phyloP scores from a whole-genome alignment of 139 green algal species.

The Auxenochlorella protothecoides region DNA sequence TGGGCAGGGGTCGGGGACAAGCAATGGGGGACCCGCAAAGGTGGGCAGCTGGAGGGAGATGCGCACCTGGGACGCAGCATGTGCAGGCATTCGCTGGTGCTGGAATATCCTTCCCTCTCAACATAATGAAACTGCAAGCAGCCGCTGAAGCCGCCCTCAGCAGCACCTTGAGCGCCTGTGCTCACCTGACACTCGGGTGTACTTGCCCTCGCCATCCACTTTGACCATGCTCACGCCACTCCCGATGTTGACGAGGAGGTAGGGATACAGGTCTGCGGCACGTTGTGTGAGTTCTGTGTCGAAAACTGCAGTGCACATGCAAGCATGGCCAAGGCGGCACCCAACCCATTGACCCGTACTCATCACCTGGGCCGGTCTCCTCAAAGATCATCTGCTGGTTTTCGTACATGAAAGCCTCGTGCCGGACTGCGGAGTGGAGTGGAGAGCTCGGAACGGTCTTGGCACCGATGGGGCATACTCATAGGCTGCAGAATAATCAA shows the following conservation, averaged over 20 bases:
- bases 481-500: background rate
- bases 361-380: conserved; percentile 7
- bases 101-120: no score
- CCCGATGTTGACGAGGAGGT: conserved; percentile 97
- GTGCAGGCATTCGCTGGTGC: no score
- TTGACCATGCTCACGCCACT: conserved; percentile 92
- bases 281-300: no score
- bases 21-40: no score
- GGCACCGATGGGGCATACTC: background rate
- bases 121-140: no score
- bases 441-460: background rate
- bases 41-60: no score
- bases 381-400: conserved; percentile 46
- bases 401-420: conserved; percentile 90
- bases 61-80: no score
- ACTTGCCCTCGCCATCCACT: conserved; percentile 35
- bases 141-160: no score
- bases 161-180: no score
- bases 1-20: background rate
- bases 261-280: conserved; percentile 76
- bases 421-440: conserved; percentile 41
- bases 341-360: no score
- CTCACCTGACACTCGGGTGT: conserved; percentile 43
- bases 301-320: no score
- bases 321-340: no score